Evolutionary conservation across 352 stramenopile genomes (phyloP).

Genomic region (Globisporangium yorkense): DNA sequence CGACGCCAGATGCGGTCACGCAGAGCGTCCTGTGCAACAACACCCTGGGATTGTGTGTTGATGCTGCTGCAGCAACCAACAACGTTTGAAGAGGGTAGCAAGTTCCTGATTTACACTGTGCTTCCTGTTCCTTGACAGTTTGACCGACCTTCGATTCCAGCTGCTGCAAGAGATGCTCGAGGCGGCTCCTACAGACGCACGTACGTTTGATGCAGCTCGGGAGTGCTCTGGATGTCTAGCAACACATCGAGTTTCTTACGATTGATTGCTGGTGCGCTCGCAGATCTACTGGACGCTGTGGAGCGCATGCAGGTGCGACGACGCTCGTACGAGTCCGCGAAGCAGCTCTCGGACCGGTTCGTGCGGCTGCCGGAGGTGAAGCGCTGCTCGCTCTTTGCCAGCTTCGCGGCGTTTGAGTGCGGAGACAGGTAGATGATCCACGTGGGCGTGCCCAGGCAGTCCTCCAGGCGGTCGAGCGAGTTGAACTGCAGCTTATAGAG

Average conservation of each 20-base stretch:
- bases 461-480: too few relatives aligned
- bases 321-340: slow-evolving; percentile 22
- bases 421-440: neutral
- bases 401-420: slow-evolving; percentile 22
- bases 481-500: too few relatives aligned
- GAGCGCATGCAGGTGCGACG: slow-evolving; percentile 38
- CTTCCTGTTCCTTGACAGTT: slow-evolving; percentile 5
- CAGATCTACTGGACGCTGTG: slow-evolving; percentile 41
- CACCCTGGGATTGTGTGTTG: slow-evolving; percentile 34
- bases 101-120: neutral
- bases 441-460: neutral
- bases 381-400: slow-evolving; percentile 23
- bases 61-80: neutral
- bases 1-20: slow-evolving; percentile 23
- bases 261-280: neutral
- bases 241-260: neutral
- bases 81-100: neutral
- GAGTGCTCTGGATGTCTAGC: neutral
- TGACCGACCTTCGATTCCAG: slow-evolving; percentile 37
- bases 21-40: slow-evolving; percentile 25
- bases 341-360: slow-evolving; percentile 27
- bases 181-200: slow-evolving; percentile 23
- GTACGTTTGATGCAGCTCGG: slow-evolving; percentile 9
- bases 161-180: slow-evolving; percentile 35
- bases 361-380: slow-evolving; percentile 24